phyloP scores from a whole-genome alignment of 257 asterid species.

The Petunia secreta region DNA sequence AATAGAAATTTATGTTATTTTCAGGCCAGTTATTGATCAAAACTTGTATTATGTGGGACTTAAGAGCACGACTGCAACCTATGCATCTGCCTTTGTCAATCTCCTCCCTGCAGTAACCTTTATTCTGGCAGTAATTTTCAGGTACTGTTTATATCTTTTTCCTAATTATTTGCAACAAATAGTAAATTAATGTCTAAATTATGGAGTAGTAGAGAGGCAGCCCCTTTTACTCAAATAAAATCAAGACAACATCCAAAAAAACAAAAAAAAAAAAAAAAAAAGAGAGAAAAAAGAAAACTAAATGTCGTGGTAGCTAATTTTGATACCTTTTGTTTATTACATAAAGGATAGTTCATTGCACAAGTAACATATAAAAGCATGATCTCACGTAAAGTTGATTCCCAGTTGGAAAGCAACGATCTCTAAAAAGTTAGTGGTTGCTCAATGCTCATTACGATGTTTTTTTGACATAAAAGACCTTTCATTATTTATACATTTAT shows the following conservation, averaged over 20 bases:
- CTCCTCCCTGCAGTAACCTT: constrained; percentile 92
- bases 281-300: neutral
- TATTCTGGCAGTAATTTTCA: constrained; percentile 78
- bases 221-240: neutral
- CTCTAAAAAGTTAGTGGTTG: constrained; percentile 26
- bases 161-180: neutral
- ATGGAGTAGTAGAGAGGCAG: neutral
- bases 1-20: neutral
- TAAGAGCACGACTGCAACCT: constrained; percentile 85
- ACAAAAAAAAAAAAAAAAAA: too few species aligned
- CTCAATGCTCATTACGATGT: too few species aligned
- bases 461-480: neutral
- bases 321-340: neutral
- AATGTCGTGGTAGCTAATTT: neutral
- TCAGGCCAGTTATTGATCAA: constrained; percentile 94
- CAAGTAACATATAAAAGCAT: constrained; percentile 13
- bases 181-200: neutral
- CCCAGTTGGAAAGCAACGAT: constrained; percentile 24
- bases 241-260: neutral
- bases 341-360: constrained; percentile 3
- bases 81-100: constrained; percentile 83
- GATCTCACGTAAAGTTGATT: constrained; percentile 13
- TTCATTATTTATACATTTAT: too few species aligned
- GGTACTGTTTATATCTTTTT: constrained; percentile 40
- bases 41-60: constrained; percentile 79